phyloP scores from a whole-genome alignment of 1,284 basidiomycete species.

The Mycosarcoma maydis region DNA sequence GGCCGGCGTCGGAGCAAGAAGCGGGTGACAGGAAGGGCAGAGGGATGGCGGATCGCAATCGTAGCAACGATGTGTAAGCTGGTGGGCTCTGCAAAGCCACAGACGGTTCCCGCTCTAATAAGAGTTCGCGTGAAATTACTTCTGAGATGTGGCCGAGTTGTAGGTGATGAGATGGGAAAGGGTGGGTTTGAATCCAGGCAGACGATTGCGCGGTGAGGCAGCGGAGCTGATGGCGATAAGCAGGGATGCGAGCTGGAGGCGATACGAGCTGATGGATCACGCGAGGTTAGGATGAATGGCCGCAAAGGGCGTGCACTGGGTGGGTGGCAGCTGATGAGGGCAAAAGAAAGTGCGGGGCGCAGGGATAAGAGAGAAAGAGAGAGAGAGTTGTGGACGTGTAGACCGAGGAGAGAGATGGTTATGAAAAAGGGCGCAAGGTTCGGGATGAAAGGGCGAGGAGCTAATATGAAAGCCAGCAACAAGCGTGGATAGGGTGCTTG shows the following conservation, averaged over 20 bases:
- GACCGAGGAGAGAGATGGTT: neutral
- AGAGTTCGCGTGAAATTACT: too few species aligned
- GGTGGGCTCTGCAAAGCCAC: too few species aligned
- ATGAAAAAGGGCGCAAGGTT: conserved; percentile 6
- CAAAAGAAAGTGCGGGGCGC: conserved; percentile 1
- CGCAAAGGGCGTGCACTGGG: neutral
- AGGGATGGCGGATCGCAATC: too few species aligned
- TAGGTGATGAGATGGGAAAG: too few species aligned
- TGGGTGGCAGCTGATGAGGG: neutral
- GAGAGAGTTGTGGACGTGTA: neutral
- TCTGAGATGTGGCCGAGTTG: too few species aligned
- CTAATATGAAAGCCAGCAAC: neutral
- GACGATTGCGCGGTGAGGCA: too few species aligned
- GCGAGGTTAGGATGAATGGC: neutral
- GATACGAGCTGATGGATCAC: neutral
- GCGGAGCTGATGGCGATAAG: too few species aligned
- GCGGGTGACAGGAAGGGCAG: too few species aligned
- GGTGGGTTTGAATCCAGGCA: too few species aligned
- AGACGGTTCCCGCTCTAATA: too few species aligned
- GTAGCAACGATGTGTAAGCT: too few species aligned
- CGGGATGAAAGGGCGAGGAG: conserved; percentile 2
- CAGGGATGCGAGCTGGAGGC: neutral
- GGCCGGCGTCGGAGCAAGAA: too few species aligned
- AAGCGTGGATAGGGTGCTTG: neutral
- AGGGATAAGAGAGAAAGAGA: neutral